These are phyloP conservation scores for Cicer pinnatifidum DNA, from an alignment of 306 rosid species.

Conservation along the genomic window DNA sequence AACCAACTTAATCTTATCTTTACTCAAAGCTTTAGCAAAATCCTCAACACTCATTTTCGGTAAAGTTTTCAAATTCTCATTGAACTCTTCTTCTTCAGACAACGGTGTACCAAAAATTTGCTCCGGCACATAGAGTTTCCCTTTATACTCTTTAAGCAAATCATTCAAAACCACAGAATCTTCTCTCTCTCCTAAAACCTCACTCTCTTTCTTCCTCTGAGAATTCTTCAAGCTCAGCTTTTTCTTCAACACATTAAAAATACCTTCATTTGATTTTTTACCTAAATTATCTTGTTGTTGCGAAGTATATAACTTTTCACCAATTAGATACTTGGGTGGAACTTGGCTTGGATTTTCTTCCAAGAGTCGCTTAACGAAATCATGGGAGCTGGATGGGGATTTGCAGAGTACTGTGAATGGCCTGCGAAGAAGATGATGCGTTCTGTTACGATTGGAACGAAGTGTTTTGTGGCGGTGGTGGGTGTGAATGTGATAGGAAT, in stretches of 20 bases:
- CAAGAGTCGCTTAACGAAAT: conserved; percentile 79
- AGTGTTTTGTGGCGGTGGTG: conserved; percentile 47
- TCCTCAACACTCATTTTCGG: conserved; percentile 80
- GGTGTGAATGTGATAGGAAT: conserved; percentile 43
- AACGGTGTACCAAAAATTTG: conserved; percentile 65
- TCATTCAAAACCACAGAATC: conserved; percentile 78
- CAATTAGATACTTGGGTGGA: conserved; percentile 76
- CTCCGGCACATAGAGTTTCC: conserved; percentile 95
- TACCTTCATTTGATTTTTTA: conserved; percentile 49
- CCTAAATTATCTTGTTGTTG: conserved; percentile 68
- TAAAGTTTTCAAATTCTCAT: conserved; percentile 54
- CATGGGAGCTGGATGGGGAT: conserved; percentile 54
- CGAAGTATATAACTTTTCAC: conserved; percentile 66
- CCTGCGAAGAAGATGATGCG: conserved; percentile 46
- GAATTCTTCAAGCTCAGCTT: conserved; percentile 53
- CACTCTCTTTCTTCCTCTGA: conserved; percentile 48
- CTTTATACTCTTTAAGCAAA: conserved; percentile 82
- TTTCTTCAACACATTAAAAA: conserved; percentile 52
- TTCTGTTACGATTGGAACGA: conserved; percentile 47
- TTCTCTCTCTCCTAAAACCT: conserved; percentile 50
- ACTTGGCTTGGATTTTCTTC: conserved; percentile 94
- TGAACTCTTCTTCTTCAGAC: conserved; percentile 80
- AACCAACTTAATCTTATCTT: conserved; percentile 66
- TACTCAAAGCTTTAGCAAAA: conserved; percentile 65
- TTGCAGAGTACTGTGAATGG: conserved; percentile 57